These are phyloP conservation scores for Rutstroemia sp. DNA, from an alignment of 2,329 filamentous ascomycete species.

Conservation along the genomic window DNA sequence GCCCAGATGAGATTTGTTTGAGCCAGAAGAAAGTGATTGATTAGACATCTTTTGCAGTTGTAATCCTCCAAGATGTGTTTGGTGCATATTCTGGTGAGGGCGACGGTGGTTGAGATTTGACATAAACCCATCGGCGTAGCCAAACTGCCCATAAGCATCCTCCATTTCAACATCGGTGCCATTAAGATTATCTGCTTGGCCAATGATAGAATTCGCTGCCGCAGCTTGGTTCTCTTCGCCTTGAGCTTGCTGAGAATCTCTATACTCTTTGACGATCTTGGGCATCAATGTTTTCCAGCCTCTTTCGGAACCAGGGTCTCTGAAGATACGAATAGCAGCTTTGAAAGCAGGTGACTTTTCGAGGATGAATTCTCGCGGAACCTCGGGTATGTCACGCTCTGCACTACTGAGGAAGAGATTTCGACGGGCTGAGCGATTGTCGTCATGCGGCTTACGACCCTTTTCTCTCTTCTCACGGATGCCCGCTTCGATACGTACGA, in stretches of 20 bases:
- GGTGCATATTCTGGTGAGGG: not conserved
- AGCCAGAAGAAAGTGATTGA: not conserved
- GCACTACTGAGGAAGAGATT: conserved; percentile 23
- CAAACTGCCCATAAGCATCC: not conserved
- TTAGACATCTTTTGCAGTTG: not conserved
- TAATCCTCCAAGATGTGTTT: not conserved
- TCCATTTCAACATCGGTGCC: not conserved
- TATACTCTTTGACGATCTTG: conserved; percentile 26
- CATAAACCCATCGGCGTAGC: no score
- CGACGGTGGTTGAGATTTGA: not conserved
- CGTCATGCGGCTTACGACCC: conserved; percentile 21
- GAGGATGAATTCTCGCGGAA: conserved; percentile 24
- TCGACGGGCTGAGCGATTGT: conserved; percentile 21
- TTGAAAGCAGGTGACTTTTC: conserved; percentile 20
- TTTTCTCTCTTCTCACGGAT: conserved; percentile 18
- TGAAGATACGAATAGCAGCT: conserved; percentile 26
- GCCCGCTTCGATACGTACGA: conserved; percentile 22
- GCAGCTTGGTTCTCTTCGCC: not conserved
- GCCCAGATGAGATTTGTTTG: not conserved
- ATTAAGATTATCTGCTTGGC: not conserved
- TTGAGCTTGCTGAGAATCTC: not conserved
- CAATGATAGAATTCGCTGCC: not conserved
- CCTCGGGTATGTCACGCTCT: conserved; percentile 22
- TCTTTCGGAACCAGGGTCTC: conserved; percentile 26
- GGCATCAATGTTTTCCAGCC: conserved; percentile 27